Evolutionary conservation across 768 basidiomycete species (phyloP).

Genomic region (Agrocybe praecox): DNA sequence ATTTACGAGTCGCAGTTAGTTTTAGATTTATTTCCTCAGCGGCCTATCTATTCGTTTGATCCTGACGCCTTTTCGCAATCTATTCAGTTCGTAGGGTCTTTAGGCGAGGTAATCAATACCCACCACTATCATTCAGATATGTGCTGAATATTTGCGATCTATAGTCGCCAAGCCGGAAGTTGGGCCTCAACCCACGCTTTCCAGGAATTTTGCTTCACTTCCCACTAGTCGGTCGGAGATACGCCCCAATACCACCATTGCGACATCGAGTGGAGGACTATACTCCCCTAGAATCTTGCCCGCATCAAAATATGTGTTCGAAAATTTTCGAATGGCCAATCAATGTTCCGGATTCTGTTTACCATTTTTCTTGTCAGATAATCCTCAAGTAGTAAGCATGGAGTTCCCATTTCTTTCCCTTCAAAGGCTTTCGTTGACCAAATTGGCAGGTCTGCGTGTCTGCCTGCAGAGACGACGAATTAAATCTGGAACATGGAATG

Average conservation of each 20-base stretch:
- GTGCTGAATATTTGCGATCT: no score
- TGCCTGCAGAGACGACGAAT: background rate
- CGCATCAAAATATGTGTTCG: background rate
- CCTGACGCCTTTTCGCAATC: no score
- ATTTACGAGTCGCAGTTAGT: background rate
- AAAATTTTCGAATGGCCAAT: background rate
- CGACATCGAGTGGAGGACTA: background rate
- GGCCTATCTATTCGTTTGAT: no score
- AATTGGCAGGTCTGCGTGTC: background rate
- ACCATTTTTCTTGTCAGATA: background rate
- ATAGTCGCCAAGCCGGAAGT: no score
- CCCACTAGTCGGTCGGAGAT: no score
- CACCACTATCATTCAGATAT: background rate
- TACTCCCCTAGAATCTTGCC: background rate
- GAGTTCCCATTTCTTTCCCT: background rate
- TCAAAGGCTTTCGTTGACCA: background rate
- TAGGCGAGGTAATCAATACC: background rate
- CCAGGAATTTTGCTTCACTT: no score
- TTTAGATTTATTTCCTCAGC: background rate
- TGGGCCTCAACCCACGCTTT: no score
- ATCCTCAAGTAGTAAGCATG: background rate
- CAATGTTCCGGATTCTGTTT: background rate
- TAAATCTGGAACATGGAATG: background rate
- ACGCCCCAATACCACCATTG: no score
- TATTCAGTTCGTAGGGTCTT: background rate